Percentiles rank a stretch among this genome's conserved stretches.
Conservation (phyloP, 768 basidiomycete species). For the Calocera viscosa region DNA sequence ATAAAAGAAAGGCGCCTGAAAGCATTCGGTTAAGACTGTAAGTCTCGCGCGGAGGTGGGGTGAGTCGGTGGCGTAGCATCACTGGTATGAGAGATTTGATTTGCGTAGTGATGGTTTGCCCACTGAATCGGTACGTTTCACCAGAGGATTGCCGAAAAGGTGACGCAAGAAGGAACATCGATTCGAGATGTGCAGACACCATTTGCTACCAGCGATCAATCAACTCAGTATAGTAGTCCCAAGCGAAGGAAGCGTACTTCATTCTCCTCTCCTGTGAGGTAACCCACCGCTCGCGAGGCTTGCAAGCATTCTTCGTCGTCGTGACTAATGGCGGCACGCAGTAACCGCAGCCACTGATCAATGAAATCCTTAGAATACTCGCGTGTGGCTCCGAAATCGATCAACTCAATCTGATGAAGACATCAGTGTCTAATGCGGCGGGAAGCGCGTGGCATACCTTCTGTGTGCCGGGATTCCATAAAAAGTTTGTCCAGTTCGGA, state of each 20-base stretch:
- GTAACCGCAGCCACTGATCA: conserved; percentile 71
- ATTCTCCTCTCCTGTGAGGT: conserved; percentile 79
- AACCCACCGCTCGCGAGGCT: conserved; percentile 72
- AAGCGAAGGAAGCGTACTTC: conserved; percentile 36
- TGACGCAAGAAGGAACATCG: conserved; percentile 70
- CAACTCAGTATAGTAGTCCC: not conserved
- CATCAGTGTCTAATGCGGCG: not conserved
- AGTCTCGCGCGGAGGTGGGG: conserved; percentile 87
- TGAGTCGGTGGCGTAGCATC: conserved; percentile 79
- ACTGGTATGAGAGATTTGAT: conserved; percentile 75
- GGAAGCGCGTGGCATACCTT: conserved; percentile 34
- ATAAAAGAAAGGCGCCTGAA: conserved; percentile 33
- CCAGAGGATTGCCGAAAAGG: conserved; percentile 59
- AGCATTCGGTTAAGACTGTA: conserved; percentile 75
- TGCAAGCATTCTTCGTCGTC: conserved; percentile 55
- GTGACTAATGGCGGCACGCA: conserved; percentile 61
- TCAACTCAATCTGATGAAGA: conserved; percentile 54
- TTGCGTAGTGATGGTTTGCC: conserved; percentile 47
- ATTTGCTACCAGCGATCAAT: conserved; percentile 43
- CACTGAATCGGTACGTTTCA: conserved; percentile 73
- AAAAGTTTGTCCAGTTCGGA: conserved; percentile 96
- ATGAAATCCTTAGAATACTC: conserved; percentile 78
- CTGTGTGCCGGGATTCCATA: conserved; percentile 60
- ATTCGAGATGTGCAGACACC: conserved; percentile 73
- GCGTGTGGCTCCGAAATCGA: conserved; percentile 93